Percentiles rank a stretch among this genome's conserved stretches.
phyloP scores from a whole-genome alignment of 2,329 filamentous ascomycete species.

The Trichoderma sp. region DNA sequence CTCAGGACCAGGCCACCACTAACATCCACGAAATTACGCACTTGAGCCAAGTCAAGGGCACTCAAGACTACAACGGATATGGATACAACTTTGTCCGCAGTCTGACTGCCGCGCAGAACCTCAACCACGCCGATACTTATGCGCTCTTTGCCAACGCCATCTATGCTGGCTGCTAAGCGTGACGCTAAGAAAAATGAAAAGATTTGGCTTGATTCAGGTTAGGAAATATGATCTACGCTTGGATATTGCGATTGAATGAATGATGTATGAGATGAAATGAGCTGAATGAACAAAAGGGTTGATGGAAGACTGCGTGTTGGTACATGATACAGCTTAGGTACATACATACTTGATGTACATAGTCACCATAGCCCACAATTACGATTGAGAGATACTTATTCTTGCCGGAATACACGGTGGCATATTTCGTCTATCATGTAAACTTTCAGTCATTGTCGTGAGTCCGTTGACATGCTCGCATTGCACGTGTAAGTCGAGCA shows the following conservation, averaged over 20 bases:
- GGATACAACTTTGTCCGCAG: conserved; percentile 51
- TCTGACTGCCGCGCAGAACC: conserved; percentile 50
- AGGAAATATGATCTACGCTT: neutral
- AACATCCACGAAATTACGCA: conserved; percentile 68
- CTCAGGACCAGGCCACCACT: conserved; percentile 66
- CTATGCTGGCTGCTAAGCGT: conserved; percentile 41
- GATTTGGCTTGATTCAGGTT: neutral
- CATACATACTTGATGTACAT: too few species aligned
- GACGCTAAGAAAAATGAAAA: neutral
- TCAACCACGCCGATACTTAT: conserved; percentile 66
- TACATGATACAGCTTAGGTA: neutral
- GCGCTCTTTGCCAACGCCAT: conserved; percentile 43
- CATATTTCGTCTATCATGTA: neutral
- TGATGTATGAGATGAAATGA: neutral
- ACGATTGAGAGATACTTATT: neutral
- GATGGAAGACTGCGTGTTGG: neutral
- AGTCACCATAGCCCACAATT: neutral
- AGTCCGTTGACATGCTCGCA: neutral
- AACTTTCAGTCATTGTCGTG: neutral
- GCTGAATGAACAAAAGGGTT: neutral
- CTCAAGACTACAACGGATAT: conserved; percentile 61
- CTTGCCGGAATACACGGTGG: neutral
- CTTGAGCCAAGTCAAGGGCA: conserved; percentile 57
- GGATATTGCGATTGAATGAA: neutral
- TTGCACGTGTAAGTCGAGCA: neutral